These are phyloP conservation scores for Pseudoneurospora amorphoporcata DNA, from an alignment of 495 filamentous ascomycete genomes.

Conservation along the genomic window DNA sequence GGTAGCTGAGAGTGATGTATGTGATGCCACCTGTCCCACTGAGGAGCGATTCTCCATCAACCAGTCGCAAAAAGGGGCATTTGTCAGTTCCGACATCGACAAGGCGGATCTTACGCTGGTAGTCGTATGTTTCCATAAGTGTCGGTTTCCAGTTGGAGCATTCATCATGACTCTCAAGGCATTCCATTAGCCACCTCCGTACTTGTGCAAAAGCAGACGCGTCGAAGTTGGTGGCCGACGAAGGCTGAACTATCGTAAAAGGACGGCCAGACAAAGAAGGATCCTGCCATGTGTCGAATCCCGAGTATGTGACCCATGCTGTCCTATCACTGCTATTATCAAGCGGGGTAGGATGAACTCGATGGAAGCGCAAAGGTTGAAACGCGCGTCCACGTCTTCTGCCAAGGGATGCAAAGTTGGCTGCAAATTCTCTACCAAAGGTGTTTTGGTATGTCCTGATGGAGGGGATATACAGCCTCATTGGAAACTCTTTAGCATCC, in stretches of 20 bases:
- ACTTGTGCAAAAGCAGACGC: neutral
- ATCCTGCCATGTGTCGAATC: too few species aligned
- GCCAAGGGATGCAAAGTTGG: too few species aligned
- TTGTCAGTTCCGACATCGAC: neutral
- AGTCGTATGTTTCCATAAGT: neutral
- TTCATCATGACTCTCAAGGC: neutral
- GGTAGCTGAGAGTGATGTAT: neutral
- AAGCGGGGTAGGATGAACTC: too few species aligned
- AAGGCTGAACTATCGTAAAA: neutral
- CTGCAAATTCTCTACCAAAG: too few species aligned
- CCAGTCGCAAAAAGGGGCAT: neutral
- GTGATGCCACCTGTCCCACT: neutral
- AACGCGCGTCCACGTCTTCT: too few species aligned
- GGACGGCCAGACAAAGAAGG: too few species aligned
- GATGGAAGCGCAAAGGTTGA: too few species aligned
- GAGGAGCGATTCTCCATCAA: neutral
- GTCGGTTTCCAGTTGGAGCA: neutral
- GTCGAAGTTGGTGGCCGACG: neutral
- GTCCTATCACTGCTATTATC: neutral
- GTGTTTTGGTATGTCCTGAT: too few species aligned
- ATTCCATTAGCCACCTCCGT: neutral
- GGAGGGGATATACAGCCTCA: too few species aligned
- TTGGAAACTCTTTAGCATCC: too few species aligned
- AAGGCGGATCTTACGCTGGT: neutral
- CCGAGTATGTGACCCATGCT: neutral